Conservation (phyloP, 352 stramenopile genomes). For the Phytophthora chlamydospora region DNA sequence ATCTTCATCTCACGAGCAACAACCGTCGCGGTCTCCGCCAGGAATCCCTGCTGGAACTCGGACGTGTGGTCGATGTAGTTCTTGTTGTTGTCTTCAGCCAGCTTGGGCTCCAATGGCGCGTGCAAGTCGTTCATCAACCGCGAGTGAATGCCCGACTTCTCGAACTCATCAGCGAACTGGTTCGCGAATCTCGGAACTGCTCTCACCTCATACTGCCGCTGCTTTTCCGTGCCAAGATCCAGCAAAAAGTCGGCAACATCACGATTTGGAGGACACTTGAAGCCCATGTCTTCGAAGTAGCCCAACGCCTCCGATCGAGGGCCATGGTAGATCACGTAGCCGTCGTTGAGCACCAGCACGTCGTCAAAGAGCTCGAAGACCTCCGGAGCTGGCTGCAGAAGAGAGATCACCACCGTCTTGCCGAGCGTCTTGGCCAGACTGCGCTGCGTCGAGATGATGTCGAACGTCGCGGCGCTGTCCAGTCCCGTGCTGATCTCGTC, state of each 20-base stretch:
- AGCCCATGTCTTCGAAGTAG: constrained; percentile 79
- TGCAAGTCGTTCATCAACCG: constrained; percentile 13
- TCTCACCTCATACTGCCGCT: constrained; percentile 34
- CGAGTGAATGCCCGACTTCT: constrained; percentile 11
- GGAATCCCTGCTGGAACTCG: constrained; percentile 36
- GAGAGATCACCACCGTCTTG: constrained; percentile 63
- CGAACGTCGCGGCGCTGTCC: constrained; percentile 89
- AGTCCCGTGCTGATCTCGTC: constrained; percentile 94
- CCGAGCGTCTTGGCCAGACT: constrained; percentile 39
- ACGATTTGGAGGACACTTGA: constrained; percentile 40
- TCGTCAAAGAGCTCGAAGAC: constrained; percentile 89
- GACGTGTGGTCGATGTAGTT: constrained; percentile 28
- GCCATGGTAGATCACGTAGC: constrained; percentile 87
- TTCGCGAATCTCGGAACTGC: not conserved
- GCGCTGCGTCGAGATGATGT: constrained; percentile 81
- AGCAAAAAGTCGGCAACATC: constrained; percentile 50
- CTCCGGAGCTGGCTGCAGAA: constrained; percentile 81
- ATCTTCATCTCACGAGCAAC: constrained; percentile 33
- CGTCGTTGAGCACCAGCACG: constrained; percentile 86
- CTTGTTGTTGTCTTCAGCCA: constrained; percentile 1
- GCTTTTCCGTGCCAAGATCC: constrained; percentile 41
- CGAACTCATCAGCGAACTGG: constrained; percentile 25
- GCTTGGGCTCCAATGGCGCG: constrained; percentile 1
- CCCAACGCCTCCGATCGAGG: constrained; percentile 50
- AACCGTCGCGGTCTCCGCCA: constrained; percentile 16